A percentile compares a stretch with the other conserved stretches of the same genome.
These are phyloP conservation scores for Pythium sp. DNA, from an alignment of 352 stramenopile genomes.

Conservation along the genomic window DNA sequence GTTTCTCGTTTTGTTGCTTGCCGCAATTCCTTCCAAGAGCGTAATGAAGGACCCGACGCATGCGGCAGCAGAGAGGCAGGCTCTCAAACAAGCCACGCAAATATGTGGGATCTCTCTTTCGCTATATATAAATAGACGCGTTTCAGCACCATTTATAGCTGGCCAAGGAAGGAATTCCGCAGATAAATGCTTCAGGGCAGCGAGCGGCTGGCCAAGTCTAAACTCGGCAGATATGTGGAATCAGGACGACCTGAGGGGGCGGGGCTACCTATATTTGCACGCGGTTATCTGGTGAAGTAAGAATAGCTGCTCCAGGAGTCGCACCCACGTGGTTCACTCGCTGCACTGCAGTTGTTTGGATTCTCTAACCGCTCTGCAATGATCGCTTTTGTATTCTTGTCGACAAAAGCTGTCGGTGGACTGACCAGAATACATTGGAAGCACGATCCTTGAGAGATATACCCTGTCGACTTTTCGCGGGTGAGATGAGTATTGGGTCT, in stretches of 20 bases:
- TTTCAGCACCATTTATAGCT: background rate
- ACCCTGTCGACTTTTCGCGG: too few species aligned
- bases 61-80: background rate
- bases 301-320: background rate
- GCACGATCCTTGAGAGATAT: too few species aligned
- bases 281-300: background rate
- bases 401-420: background rate
- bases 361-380: background rate
- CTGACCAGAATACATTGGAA: too few species aligned
- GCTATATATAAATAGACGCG: constrained; percentile 1
- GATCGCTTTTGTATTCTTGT: background rate
- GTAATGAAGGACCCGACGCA: constrained; percentile 10
- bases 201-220: background rate
- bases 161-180: background rate
- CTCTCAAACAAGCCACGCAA: background rate
- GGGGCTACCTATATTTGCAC: background rate
- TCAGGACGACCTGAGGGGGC: background rate
- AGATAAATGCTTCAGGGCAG: background rate
- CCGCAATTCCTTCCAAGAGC: constrained; percentile 8
- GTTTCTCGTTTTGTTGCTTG: constrained; percentile 11
- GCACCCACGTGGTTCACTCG: background rate
- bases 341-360: background rate
- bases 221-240: background rate
- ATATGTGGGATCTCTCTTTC: background rate
- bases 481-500: too few species aligned